phyloP scores from a whole-genome alignment of 129 eudicot species.

The Scalesia atractyloides region DNA sequence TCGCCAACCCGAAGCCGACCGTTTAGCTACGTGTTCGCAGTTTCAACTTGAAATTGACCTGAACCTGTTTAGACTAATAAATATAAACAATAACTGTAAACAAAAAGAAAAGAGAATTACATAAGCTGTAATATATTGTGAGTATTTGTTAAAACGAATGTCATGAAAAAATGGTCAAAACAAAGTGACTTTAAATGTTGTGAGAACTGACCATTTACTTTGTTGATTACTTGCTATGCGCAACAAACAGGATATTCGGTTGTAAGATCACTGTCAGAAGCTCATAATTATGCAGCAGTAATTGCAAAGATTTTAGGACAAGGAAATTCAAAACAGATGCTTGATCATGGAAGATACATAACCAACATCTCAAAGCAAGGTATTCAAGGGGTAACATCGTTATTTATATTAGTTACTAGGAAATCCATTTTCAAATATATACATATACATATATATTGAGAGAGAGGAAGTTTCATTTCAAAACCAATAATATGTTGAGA shows the following conservation, averaged over 20 bases:
- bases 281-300: slow-evolving; percentile 86
- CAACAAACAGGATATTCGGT: slow-evolving; percentile 83
- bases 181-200: background rate
- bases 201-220: background rate
- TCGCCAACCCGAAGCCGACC: too few relatives aligned
- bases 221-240: slow-evolving; percentile 4
- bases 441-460: too few relatives aligned
- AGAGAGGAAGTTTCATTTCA: too few relatives aligned
- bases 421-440: slow-evolving; percentile 10
- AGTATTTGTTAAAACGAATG: background rate
- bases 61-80: too few relatives aligned
- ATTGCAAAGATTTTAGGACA: slow-evolving; percentile 72
- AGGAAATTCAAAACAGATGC: slow-evolving; percentile 43
- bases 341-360: slow-evolving; percentile 36
- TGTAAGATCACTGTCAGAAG: slow-evolving; percentile 95
- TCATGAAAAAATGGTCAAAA: background rate
- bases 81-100: background rate
- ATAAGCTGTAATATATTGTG: background rate
- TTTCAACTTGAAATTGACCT: too few relatives aligned
- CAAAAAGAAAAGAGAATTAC: background rate
- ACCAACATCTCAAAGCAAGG: slow-evolving; percentile 87
- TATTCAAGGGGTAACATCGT: slow-evolving; percentile 27
- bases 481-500: too few relatives aligned
- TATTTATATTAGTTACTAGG: slow-evolving; percentile 1
- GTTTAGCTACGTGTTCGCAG: too few relatives aligned